phyloP scores from a whole-genome alignment of 1,284 basidiomycete species.

The Ganoderma sinense region DNA sequence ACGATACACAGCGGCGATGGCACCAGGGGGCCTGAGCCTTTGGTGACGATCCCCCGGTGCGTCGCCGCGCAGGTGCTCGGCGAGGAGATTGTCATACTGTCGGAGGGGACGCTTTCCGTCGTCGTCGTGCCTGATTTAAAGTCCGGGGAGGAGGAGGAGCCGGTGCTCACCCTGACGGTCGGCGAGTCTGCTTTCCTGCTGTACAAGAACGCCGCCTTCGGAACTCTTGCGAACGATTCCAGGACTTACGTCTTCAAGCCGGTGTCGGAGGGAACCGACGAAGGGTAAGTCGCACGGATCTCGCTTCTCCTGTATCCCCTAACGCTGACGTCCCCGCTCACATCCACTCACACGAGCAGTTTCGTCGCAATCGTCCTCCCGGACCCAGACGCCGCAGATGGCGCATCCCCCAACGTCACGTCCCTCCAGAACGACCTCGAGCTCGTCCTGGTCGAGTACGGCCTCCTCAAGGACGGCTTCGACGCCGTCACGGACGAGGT shows the following conservation, averaged over 20 bases:
- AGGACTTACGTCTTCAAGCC: constrained; percentile 40
- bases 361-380: constrained; percentile 40
- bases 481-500: constrained; percentile 39
- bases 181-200: constrained; percentile 39
- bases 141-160: not conserved
- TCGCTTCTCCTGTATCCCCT: not conserved
- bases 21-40: too few relatives aligned
- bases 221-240: constrained; percentile 37
- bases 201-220: constrained; percentile 34
- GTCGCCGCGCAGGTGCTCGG: constrained; percentile 22
- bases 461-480: constrained; percentile 39
- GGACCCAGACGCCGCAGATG: constrained; percentile 25
- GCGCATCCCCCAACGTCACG: constrained; percentile 18
- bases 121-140: constrained; percentile 6
- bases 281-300: constrained; percentile 28
- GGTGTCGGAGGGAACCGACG: constrained; percentile 30
- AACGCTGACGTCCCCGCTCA: not conserved
- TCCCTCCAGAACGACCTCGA: constrained; percentile 34
- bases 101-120: constrained; percentile 17
- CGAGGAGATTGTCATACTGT: constrained; percentile 18
- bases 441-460: constrained; percentile 33
- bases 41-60: constrained; percentile 22
- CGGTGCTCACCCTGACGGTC: constrained; percentile 33
- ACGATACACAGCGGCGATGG: too few relatives aligned
- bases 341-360: constrained; percentile 25